Conservation (phyloP, 768 basidiomycete species). For the Rhodotorula toruloides region DNA sequence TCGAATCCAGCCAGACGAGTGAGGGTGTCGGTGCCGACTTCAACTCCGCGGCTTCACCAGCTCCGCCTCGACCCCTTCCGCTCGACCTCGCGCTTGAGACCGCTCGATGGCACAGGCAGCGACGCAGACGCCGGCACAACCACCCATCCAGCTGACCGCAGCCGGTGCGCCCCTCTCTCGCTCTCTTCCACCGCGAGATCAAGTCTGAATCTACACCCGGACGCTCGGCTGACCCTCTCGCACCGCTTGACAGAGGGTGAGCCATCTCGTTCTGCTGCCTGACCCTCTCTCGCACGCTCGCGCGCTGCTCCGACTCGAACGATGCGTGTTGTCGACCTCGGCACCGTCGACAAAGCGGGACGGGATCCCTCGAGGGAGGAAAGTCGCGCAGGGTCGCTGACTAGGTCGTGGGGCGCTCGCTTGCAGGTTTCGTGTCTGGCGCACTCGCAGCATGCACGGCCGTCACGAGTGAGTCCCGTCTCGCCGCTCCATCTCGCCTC, state of each 20-base stretch:
- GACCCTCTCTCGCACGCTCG: too few species aligned
- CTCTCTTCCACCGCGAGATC: neutral
- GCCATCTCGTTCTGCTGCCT: neutral
- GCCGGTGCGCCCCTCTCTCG: slow-evolving; percentile 8
- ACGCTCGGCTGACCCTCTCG: neutral
- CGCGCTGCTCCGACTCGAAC: too few species aligned
- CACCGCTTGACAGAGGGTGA: slow-evolving; percentile 15
- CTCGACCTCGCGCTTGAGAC: neutral
- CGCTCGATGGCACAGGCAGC: neutral
- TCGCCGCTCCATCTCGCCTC: neutral
- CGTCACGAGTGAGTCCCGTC: slow-evolving; percentile 49
- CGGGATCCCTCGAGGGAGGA: too few species aligned
- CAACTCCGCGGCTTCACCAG: too few species aligned
- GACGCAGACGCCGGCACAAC: neutral
- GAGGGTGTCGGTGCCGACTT: too few species aligned
- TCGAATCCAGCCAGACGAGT: too few species aligned
- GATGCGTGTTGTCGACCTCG: too few species aligned
- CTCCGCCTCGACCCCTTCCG: neutral
- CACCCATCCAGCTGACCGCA: slow-evolving; percentile 17
- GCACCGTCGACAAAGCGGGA: neutral
- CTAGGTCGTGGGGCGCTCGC: neutral
- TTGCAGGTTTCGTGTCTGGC: slow-evolving; percentile 71
- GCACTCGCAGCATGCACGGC: slow-evolving; percentile 87
- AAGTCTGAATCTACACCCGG: neutral
- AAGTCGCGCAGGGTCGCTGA: too few species aligned